These are phyloP conservation scores for Niebla homalea DNA, from an alignment of 495 filamentous ascomycete genomes.

Conservation along the genomic window DNA sequence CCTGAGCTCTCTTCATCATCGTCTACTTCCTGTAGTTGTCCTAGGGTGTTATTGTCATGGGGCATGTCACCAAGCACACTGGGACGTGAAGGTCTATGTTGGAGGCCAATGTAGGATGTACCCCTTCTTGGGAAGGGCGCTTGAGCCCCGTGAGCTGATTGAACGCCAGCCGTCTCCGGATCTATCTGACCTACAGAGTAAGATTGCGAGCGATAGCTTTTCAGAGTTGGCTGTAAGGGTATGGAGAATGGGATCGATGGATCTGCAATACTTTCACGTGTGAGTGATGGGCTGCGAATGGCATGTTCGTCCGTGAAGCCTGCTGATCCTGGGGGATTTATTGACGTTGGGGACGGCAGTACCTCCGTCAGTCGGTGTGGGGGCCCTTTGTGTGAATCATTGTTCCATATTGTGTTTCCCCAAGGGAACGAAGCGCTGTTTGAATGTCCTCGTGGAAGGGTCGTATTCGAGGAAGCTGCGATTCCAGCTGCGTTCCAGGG, in stretches of 20 bases:
- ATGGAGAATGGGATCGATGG: slow-evolving; percentile 71
- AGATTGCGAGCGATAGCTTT: slow-evolving; percentile 89
- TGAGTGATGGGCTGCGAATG: slow-evolving; percentile 39
- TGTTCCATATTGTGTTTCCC: slow-evolving; percentile 67
- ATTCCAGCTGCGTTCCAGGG: slow-evolving; percentile 44
- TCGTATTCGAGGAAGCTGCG: slow-evolving; percentile 32
- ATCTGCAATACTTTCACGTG: slow-evolving; percentile 41
- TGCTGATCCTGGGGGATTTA: slow-evolving; percentile 37
- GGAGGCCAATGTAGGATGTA: slow-evolving; percentile 50
- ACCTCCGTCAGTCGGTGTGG: slow-evolving; percentile 61
- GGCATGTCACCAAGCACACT: slow-evolving; percentile 74
- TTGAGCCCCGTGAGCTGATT: slow-evolving; percentile 32
- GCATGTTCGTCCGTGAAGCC: slow-evolving; percentile 32
- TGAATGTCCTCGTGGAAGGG: slow-evolving; percentile 46
- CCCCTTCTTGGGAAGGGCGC: slow-evolving; percentile 34
- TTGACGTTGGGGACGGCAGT: slow-evolving; percentile 62
- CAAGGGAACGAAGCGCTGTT: slow-evolving; percentile 50
- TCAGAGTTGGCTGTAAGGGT: slow-evolving; percentile 78
- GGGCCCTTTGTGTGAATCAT: slow-evolving; percentile 58
- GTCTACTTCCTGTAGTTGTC: slow-evolving; percentile 70
- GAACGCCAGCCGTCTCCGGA: slow-evolving; percentile 40
- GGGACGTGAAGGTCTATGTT: slow-evolving; percentile 72
- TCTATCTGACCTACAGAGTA: slow-evolving; percentile 93
- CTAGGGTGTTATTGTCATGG: slow-evolving; percentile 54
- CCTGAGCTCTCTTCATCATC: slow-evolving; percentile 64